These are phyloP conservation scores for Rhizophagus clarus DNA, from an alignment of 192 early-diverging fungal species.

Conservation along the genomic window DNA sequence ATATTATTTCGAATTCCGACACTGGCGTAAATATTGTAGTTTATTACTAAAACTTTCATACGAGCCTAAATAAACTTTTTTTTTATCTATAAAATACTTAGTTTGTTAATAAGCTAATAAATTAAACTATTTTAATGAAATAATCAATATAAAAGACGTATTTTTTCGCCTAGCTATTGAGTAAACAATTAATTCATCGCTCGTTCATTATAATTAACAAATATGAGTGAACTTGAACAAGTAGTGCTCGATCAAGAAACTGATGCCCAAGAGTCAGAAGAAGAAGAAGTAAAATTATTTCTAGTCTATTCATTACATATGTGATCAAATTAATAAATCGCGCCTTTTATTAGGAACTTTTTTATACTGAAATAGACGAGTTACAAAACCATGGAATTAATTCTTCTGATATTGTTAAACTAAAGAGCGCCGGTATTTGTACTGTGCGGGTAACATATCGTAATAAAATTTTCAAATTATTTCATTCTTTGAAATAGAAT, in stretches of 20 bases:
- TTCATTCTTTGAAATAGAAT: not conserved
- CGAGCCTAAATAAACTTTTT: no score
- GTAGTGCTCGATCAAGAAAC: conserved; percentile 32
- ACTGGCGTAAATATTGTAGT: no score
- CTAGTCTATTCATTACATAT: not conserved
- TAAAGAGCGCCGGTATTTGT: conserved; percentile 75
- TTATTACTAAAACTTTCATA: no score
- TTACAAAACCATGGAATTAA: conserved; percentile 72
- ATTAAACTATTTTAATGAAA: no score
- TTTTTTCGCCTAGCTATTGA: not conserved
- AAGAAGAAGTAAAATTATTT: conserved; percentile 10
- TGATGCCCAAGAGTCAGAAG: conserved; percentile 4
- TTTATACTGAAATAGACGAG: conserved; percentile 52
- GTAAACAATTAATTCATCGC: not conserved
- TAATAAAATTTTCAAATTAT: not conserved
- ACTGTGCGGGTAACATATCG: conserved; percentile 61
- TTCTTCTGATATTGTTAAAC: conserved; percentile 76
- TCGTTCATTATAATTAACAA: not conserved
- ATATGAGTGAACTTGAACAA: conserved; percentile 31
- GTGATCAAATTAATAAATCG: not conserved
- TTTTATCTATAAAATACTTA: no score
- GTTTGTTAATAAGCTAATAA: no score
- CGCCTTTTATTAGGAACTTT: conserved; percentile 32
- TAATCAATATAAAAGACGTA: no score
- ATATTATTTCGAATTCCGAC: no score